Conservation (phyloP, 768 basidiomycete genomes). For the Ramaria sp. region DNA sequence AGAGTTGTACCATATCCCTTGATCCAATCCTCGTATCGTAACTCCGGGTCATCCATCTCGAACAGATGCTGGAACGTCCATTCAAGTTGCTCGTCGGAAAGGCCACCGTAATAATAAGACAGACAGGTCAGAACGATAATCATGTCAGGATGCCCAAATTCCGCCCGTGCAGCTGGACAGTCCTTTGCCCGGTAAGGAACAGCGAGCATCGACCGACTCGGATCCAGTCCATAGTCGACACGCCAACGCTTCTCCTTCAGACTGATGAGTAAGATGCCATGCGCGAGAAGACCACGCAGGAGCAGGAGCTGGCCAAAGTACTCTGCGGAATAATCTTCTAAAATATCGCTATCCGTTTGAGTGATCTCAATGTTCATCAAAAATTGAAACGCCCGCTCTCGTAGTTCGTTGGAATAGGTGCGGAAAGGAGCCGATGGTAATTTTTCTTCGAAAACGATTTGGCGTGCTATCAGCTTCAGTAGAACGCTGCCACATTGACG, state of each 20-base stretch:
- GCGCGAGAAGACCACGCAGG: constrained; percentile 32
- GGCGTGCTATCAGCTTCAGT: not conserved
- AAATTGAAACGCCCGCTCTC: constrained; percentile 15
- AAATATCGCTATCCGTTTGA: not conserved
- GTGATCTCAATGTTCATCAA: constrained; percentile 16
- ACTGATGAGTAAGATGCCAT: constrained; percentile 28
- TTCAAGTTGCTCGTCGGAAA: constrained; percentile 27
- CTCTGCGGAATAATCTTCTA: not conserved
- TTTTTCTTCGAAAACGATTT: constrained; percentile 14
- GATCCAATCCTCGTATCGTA: constrained; percentile 34
- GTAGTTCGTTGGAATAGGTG: constrained; percentile 13
- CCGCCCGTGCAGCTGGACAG: constrained; percentile 31
- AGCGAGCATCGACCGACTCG: constrained; percentile 31
- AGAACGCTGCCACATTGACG: not conserved
- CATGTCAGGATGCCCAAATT: constrained; percentile 45
- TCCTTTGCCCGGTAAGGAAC: constrained; percentile 45
- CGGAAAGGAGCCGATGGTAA: constrained; percentile 15
- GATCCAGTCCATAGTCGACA: constrained; percentile 40
- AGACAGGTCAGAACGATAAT: constrained; percentile 34
- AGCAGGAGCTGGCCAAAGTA: constrained; percentile 30
- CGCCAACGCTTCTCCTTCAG: constrained; percentile 34
- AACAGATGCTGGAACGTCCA: constrained; percentile 27
- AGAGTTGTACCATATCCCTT: constrained; percentile 12
- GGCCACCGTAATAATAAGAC: constrained; percentile 38
- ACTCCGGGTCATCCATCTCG: constrained; percentile 28